phyloP scores from a whole-genome alignment of 371 early-diverging fungal genomes.

The Rhizopus microsporus region DNA sequence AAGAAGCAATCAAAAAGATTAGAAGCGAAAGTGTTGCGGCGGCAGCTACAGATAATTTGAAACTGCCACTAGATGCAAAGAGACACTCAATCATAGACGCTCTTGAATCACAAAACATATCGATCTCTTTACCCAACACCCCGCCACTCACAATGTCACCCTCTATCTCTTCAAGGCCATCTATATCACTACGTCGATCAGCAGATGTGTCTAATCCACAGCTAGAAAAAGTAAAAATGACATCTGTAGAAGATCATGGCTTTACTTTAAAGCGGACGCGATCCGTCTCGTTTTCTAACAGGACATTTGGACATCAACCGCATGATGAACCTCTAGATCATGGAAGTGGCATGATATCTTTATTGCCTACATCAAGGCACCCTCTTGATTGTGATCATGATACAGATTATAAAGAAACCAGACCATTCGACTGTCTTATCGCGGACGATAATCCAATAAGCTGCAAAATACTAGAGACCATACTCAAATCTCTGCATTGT shows the following conservation, averaged over 20 bases:
- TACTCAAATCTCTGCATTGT: constrained; percentile 72
- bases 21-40: constrained; percentile 47
- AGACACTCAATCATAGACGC: background rate
- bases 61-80: background rate
- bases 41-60: background rate
- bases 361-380: background rate
- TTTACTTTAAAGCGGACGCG: background rate
- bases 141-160: constrained; percentile 19
- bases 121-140: constrained; percentile 17
- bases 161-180: background rate
- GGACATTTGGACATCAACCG: background rate
- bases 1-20: constrained; percentile 71
- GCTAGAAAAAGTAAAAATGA: constrained; percentile 1
- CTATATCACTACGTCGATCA: constrained; percentile 15
- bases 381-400: too few relatives aligned
- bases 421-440: constrained; percentile 61
- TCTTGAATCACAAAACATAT: background rate
- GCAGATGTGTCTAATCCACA: constrained; percentile 1
- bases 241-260: background rate
- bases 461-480: constrained; percentile 85
- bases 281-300: background rate
- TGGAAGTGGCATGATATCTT: background rate
- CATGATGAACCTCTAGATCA: background rate
- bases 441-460: constrained; percentile 92
- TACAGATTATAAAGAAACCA: constrained; percentile 6